Conservation (phyloP, 164 flowering plant genomes). For the Litsea cubeba region DNA sequence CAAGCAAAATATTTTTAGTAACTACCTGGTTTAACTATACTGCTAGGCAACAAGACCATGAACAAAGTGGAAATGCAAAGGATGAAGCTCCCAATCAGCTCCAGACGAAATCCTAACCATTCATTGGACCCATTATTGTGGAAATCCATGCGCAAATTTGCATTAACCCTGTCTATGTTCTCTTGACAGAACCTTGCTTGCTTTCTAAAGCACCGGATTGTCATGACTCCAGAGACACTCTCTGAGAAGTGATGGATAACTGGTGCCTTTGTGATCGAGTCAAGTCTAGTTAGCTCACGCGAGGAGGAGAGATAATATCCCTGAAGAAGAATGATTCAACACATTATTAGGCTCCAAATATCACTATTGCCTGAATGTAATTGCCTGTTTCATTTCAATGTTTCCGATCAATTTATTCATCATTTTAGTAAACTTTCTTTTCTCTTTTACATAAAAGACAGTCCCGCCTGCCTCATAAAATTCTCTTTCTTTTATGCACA, state of each 20-base stretch:
- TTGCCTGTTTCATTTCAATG: background rate
- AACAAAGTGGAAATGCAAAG: constrained; percentile 77
- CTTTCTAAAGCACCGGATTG: constrained; percentile 77
- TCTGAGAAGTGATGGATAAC: constrained; percentile 96
- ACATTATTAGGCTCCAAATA: background rate
- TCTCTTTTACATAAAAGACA: background rate
- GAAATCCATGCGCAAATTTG: constrained; percentile 82
- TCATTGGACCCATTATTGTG: constrained; percentile 90
- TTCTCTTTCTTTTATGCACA: background rate
- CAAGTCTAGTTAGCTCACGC: constrained; percentile 91
- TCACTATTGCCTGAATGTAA: background rate
- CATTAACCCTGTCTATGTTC: constrained; percentile 62
- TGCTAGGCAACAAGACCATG: constrained; percentile 81
- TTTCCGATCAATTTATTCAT: background rate
- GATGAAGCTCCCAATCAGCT: constrained; percentile 64
- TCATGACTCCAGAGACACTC: constrained; percentile 86
- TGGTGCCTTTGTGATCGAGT: constrained; percentile 91
- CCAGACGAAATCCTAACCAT: constrained; percentile 96
- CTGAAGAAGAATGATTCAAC: constrained; percentile 29
- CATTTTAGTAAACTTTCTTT: background rate
- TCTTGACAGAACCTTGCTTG: constrained; percentile 53
- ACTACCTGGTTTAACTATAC: constrained; percentile 69
- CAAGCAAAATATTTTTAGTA: background rate
- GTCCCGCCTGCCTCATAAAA: background rate
- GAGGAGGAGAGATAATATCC: constrained; percentile 79